Base-by-base conservation (phyloP, 805 yeast genomes). In the Millerozyma acaciae region DNA sequence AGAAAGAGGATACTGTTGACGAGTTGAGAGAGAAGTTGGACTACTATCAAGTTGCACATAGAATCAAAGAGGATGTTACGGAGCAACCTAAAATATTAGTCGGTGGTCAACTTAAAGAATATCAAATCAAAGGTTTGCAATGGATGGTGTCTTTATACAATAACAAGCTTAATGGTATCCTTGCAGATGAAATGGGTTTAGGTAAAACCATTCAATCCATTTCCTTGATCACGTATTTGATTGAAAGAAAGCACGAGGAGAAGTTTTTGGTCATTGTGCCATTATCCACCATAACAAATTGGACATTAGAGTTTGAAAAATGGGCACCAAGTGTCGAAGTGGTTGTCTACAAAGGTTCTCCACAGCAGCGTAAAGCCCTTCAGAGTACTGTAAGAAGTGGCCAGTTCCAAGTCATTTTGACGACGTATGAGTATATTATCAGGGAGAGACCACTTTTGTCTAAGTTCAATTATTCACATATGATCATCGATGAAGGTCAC, bases 401-500 rank as follows among this genome's bases (percentile, higher is more conserved):
- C 8, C 78, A 79, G 46, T 84, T 84, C 62, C 83, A 80, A 39
- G 88, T 84, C 8, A 55, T 84, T 38, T 68, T 84, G 50, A 84
- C 95, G 2, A 84, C 95, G 4, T 84, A 78, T 51, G 95, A 84
- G 59, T 84, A 84, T 50, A 77, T 84, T 43, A 82, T 84, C 43
- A 73, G 82, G 49, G 95, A 84, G 51, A 74, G 86, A 42, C 80
- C 88, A 4, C 50, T 84, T 14, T 62, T 84, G 47, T 60, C 79
- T 18, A 81, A 80, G 48, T 75, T 80, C 45, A 74, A 74, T 42
- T 84, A 89, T 79, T 82, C 83, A 26, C 90, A 85, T 55, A 84
- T 84, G 90, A 83, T 84, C 44, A 84, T 84, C 44, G 95, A 84
- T 67, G 95, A 84, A 68, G 95, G 95, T 57, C 95, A 84, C 58